Evolutionary conservation across 1,139 yeast species (phyloP), one percentile per base, ranked within the genome.

Genomic region (Suhomyces bolitotheri): DNA sequence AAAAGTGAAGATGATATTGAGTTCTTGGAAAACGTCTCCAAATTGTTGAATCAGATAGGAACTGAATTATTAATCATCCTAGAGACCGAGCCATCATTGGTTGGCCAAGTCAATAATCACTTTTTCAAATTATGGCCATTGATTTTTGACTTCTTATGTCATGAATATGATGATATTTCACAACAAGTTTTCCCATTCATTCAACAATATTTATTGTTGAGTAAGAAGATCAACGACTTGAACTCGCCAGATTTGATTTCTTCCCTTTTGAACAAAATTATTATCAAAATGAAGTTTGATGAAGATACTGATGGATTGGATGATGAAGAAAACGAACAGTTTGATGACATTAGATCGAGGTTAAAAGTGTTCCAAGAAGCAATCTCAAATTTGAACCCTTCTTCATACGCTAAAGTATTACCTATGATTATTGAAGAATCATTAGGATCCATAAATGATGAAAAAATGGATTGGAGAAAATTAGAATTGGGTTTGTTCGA

Each of bases 161-260:
- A 86, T 50, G 95, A 85, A 44, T 90, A 83, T 54, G 97, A 92
- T 56, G 97, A 94, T 45, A 84, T 92, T 9, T 79, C 95, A 1
- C 73, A 75, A 33, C 95, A 86, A 54, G 84, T 88, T 3, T 84
- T 90, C 53, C 83, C 94, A 5, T 85, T 88, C 50, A 67, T 92
- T 34, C 79, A 85, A 31, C 85, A 80, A 38, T 89, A 82, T 53
- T 66, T 92, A 41, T 65, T 85, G 11, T 71, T 81, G 32, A 64
- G 89, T 47, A 86, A 92, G 51, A 85, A 82, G 46, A 71, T 71
- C 38, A 46, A 57, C 36, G 49, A 54, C 7, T 51, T 70, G 25
- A 54, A 54, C 24, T 56, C 63, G 4, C 53, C 62, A 22, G 78
- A 79, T 34, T 64, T 90, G 29, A 64, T 90, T 42, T 66, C 80